Evolutionary conservation across 805 yeast species (phyloP).

Genomic region (Saccharomycopsis sp.): DNA sequence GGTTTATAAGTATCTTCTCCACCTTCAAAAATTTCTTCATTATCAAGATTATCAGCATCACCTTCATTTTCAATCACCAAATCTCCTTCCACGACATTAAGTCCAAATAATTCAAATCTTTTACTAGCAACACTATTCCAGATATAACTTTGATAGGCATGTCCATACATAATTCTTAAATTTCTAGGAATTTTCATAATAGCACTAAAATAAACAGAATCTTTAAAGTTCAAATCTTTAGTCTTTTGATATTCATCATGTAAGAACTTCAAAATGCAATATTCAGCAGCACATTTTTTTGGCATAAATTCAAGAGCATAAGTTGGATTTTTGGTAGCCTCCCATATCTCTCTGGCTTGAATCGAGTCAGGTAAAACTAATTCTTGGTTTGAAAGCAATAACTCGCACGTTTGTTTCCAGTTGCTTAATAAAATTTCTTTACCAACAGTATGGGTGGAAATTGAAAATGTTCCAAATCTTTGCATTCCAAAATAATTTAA

Average conservation of each 20-base stretch:
- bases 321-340: slow-evolving; percentile 53
- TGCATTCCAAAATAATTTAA: slow-evolving; percentile 98
- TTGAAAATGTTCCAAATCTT: slow-evolving; percentile 90
- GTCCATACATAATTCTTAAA: slow-evolving; percentile 88
- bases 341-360: slow-evolving; percentile 80
- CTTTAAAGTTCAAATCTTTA: slow-evolving; percentile 33
- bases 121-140: slow-evolving; percentile 86
- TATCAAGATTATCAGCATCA: slow-evolving; percentile 21
- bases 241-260: slow-evolving; percentile 38
- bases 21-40: slow-evolving; percentile 36
- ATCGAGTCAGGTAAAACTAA: slow-evolving; percentile 72
- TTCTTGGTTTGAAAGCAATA: slow-evolving; percentile 78
- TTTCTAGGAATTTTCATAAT: slow-evolving; percentile 87
- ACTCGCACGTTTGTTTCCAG: slow-evolving; percentile 72
- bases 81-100: slow-evolving; percentile 69
- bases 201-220: slow-evolving; percentile 58
- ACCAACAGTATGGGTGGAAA: slow-evolving; percentile 86
- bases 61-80: slow-evolving; percentile 38
- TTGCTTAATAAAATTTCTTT: slow-evolving; percentile 55
- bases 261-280: slow-evolving; percentile 53
- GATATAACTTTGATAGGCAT: slow-evolving; percentile 91
- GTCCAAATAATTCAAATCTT: slow-evolving; percentile 63
- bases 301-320: slow-evolving; percentile 74
- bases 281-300: slow-evolving; percentile 77
- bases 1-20: slow-evolving; percentile 62